Evolutionary conservation across 169 alveolate genomes (phyloP), one percentile per base, ranked within the genome.

Genomic region (Plasmodium malariae): DNA sequence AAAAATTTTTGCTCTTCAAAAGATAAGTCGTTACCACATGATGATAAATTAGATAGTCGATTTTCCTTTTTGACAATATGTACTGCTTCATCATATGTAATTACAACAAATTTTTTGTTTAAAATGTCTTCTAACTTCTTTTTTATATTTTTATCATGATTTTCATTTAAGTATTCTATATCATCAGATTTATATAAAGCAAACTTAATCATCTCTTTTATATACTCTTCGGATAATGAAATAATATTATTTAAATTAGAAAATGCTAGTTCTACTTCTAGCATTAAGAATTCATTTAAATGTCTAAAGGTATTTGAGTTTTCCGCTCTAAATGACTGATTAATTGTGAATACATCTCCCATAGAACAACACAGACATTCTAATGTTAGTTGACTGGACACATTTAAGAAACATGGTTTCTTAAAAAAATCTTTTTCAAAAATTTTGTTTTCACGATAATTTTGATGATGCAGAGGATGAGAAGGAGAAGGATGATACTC

Each of bases 291-390:
- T 93, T 99, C 99, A 30, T 99, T 98, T 60, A 98, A 93, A 94
- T 98, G 99, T 74, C 99, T 95, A 17, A 97, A 88, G 0, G 99
- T 98, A 92, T 98, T 98, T 2, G 99, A 98, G 86, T 97, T 96
- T 92, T 99, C 99, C 2, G 99, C 99, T 92, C 99, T 92, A 94
- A 99, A 99, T 5, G 99, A 98, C 7, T 99, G 99, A 0, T 99
- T 99, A 87, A 99, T 96, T 17, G 97, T 98, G 94, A 98, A 98
- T 14, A 98, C 99, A 83, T 98, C 99, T 34, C 99, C 94, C 83
- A 98, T 89, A 5, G 99, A 96, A 70, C 99, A 97, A 74, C 99
- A 97, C 68, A 96, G 96, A 93, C 96, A 97, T 92, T 96, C 99
- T 51, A 99, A 98, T 55, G 96, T 97, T 48, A 98, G 95, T 94